Base-by-base conservation (phyloP, 2,329 filamentous ascomycete species). In the Dactylellina parvicollis region DNA sequence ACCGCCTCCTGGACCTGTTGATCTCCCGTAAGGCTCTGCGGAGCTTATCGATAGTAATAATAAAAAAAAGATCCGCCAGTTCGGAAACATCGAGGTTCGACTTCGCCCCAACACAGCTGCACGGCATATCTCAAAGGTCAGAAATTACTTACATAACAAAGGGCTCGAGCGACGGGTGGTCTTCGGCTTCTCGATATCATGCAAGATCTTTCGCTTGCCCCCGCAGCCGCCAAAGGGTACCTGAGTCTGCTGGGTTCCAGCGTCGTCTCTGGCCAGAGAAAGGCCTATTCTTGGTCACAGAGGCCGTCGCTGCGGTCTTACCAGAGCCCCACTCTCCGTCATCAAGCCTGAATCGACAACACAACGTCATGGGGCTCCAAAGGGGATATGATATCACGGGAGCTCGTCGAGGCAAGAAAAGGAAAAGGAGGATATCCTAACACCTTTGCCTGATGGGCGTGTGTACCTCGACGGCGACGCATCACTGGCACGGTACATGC, bases 361-460 rank as follows among this genome's bases (percentile, higher is more conserved):
- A 65, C 69, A 73, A 69, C 69, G 69, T 73, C 69, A 73, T 73
- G 69, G 60, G 69, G 24, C 50, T 44, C 26, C 36, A 47, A 28
- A 38, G 10, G n/a, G 24, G 54, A 24, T 34, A 66, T 73, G 69
- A 73, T 73, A 73, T 73, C 69, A 73, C 60, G 69, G 54, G 69
- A 61, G 59, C 67, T 57, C 66, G 32, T 52, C 52, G 44, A 40
- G 20, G 32, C 57, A 62, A 20, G 49, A n/a, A 56, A 56, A 26
- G 26, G 20, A 44, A 22, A 26, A 26, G 40, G n/a, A n/a, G n/a
- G n/a, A n/a, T 3, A 52, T 47, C 42, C 42, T 24, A 4, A 9
- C 4, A 4, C n/a, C n/a, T n/a, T n/a, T n/a, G n/a, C n/a, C n/a
- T n/a, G n/a, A n/a, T n/a, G n/a, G n/a, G n/a, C n/a, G n/a, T n/a